Base-by-base conservation (phyloP, 2,329 filamentous ascomycete genomes). In the Alternaria triticimaculans region DNA sequence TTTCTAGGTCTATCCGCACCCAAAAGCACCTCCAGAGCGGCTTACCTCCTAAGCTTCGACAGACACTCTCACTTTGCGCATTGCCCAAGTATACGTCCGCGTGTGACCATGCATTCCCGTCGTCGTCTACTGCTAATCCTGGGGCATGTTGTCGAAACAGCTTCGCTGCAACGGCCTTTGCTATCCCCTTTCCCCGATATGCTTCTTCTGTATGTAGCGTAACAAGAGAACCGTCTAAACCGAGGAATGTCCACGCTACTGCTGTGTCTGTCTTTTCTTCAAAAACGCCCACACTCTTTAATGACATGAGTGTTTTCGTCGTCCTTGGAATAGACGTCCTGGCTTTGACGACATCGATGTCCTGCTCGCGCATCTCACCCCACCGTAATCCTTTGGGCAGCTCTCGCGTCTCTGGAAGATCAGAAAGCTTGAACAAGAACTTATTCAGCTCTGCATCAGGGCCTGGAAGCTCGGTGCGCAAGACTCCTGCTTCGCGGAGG, bases 61-160 rank as follows among this genome's bases (percentile, higher is more conserved):
- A 91, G 37, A 92, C 86, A 0, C 81, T 85, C 53, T 87, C 84
- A 71, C 90, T 92, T 44, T 85, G 84, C 2, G 75, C 62, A 67
- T 93, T 93, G 1, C 85, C 84, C 0, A 84, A 80, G 3, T 87
- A 85, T 0, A 93, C 90, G 76, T 92, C 89, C 3, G 89, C 89
- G 63, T 87, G 85, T 25, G 84, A 85, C 82, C 85, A 87, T 7
- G 82, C 84, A 41, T 87, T 86, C 0, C 82, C 72, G 3, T 70
- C 56, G 6, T 72, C 62, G 57, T 79, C 76, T n/a, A 77, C 71
- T 8, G 77, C 79, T 14, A 76, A 58, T 8, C 63, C 72, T 10
- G 69, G 59, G 5, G 71, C 74, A 64, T 73, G 62, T 43, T 88
- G 84, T 5, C 80, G 80, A 49, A 92, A 84, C 3, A 92, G 75